Conservation (phyloP, 768 basidiomycete genomes). For the Dendrothele bispora region DNA sequence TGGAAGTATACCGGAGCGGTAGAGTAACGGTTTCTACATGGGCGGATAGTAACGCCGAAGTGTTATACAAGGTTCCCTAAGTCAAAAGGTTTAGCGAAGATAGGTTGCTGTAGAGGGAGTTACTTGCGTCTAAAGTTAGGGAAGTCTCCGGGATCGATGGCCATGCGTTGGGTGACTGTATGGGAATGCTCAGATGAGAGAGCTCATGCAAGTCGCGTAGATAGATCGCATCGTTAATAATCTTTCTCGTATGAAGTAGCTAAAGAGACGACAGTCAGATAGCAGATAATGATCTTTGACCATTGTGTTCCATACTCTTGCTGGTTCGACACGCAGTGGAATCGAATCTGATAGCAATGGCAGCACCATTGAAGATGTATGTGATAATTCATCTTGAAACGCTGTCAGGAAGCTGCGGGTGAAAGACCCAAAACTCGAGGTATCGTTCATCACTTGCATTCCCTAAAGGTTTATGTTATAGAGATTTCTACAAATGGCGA, state of each 20-base stretch:
- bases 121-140: constrained; percentile 24
- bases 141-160: constrained; percentile 19
- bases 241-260: constrained; percentile 37
- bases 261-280: constrained; percentile 21
- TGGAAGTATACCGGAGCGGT: constrained; percentile 48
- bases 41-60: constrained; percentile 58
- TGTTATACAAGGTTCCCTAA: constrained; percentile 41
- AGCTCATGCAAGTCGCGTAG: constrained; percentile 50
- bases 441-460: constrained; percentile 66
- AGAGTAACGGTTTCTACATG: constrained; percentile 60
- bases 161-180: constrained; percentile 48
- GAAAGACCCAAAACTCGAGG: constrained; percentile 65
- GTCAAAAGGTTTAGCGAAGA: too few relatives aligned
- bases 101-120: constrained; percentile 13
- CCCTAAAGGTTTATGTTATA: constrained; percentile 44
- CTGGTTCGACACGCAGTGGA: constrained; percentile 30
- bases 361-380: constrained; percentile 57
- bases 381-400: constrained; percentile 69
- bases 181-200: constrained; percentile 50
- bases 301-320: constrained; percentile 41
- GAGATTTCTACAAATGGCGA: not conserved
- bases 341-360: constrained; percentile 52
- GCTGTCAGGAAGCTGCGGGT: constrained; percentile 54
- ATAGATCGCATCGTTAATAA: constrained; percentile 65
- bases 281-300: constrained; percentile 3